These are phyloP conservation scores for Dryadomyces quercus-mongolicae DNA, from an alignment of 2,329 filamentous ascomycete genomes.

Conservation along the genomic window DNA sequence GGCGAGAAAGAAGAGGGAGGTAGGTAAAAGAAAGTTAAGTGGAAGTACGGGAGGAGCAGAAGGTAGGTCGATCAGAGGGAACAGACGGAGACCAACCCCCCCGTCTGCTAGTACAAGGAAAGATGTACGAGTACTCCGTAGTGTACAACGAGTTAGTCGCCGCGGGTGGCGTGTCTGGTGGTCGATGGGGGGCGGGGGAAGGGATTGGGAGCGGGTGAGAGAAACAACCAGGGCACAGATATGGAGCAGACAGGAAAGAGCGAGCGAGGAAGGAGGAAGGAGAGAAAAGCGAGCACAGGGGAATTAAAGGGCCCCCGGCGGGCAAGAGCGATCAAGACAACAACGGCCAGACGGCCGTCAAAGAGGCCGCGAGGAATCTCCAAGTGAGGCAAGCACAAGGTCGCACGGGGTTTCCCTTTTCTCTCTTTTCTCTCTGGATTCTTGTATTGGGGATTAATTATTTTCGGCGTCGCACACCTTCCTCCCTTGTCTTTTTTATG, in stretches of 20 bases:
- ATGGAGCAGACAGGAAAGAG: not conserved
- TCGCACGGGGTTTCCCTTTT: not conserved
- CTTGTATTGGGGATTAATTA: not conserved
- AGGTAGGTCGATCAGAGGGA: conserved; percentile 10
- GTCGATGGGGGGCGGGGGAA: not conserved
- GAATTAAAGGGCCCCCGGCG: not conserved
- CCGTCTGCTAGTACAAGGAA: conserved; percentile 11
- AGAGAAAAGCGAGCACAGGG: not conserved
- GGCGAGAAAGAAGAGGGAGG: conserved; percentile 10
- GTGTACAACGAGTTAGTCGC: not conserved
- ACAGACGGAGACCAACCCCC: conserved; percentile 7
- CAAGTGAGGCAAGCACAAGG: not conserved
- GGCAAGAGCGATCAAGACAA: not conserved
- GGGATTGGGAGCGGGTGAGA: not conserved
- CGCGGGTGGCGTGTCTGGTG: conserved; percentile 2
- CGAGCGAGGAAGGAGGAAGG: not conserved
- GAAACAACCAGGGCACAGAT: not conserved
- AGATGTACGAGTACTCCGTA: conserved; percentile 7
- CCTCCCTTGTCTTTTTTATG: not conserved
- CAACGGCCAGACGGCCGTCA: not conserved
- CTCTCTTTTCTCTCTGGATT: not conserved
- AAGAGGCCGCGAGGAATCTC: not conserved
- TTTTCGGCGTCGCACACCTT: not conserved
- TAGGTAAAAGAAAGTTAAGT: conserved; percentile 11
- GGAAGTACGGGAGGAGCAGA: conserved; percentile 7